Evolutionary conservation across 1,284 basidiomycete species (phyloP), one percentile per base, ranked within the genome.

Genomic region (Naganishia sp.): DNA sequence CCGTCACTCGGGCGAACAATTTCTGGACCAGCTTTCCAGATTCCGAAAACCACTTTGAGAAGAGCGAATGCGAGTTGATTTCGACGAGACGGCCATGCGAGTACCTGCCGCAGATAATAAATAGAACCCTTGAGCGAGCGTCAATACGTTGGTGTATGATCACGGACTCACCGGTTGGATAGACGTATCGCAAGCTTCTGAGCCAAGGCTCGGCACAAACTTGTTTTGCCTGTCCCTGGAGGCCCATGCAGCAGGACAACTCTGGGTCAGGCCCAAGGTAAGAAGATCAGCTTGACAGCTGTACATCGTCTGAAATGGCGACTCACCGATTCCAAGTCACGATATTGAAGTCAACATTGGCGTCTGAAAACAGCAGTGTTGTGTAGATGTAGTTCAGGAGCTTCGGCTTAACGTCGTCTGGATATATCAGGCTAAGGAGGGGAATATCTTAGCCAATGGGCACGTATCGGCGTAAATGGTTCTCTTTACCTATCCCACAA

Each of bases 21-120:
- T 90, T 86, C 74, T 99, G 94, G 0, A 99, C 96, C 17, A 99
- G 87, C 80, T 99, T 99, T 32, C 96, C 96, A 0, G 92, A 95
- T 76, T 99, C 96, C 1, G 93, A 96, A 80, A 99, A 99, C 94
- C 94, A 96, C 71, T 92, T 90, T 7, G 91, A 94, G 77, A 97
- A 96, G 6, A 96, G 83, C 0, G 93, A 96, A 80, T 97, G 94
- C 0, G 94, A 94, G 75, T 99, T 99, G 77, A 99, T 97, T 78
- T 99, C 96, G 53, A 99, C 86, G 3, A 99, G 82, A 65, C 90
- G 88, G 32, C 92, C 87, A 76, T 90, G 84, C 0, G 88, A 82
- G 76, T 96, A 99, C 58, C 92, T 94, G 71, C 13, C 35, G 28
- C 35, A 39, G 13, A 10, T 39, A 13, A 39, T 13, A 39, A 13